These are phyloP conservation scores for Talaromyces proteolyticus DNA, from an alignment of 495 filamentous ascomycete species.

Conservation along the genomic window DNA sequence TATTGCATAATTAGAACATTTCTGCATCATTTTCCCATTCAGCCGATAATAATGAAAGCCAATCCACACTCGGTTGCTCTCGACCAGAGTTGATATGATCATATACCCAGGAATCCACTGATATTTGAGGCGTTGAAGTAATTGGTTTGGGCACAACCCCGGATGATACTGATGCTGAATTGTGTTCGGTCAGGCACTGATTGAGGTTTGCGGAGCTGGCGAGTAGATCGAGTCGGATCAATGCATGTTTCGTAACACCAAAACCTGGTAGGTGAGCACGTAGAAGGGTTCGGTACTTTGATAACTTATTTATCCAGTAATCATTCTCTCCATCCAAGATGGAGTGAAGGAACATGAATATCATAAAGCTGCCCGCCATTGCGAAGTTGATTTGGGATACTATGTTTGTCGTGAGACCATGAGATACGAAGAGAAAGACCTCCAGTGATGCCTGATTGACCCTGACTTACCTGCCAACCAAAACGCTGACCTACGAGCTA, in stretches of 20 bases:
- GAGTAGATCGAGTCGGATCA: constrained; percentile 3
- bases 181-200: constrained; percentile 3
- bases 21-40: constrained; percentile 1
- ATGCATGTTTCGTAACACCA: constrained; percentile 3
- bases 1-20: neutral
- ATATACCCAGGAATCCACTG: constrained; percentile 2
- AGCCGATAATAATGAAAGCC: constrained; percentile 2
- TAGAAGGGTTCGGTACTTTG: constrained; percentile 2
- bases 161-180: constrained; percentile 1
- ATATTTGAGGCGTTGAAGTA: constrained; percentile 3
- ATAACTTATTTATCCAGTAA: constrained; percentile 2
- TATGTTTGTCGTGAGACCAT: constrained; percentile 1
- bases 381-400: constrained; percentile 4
- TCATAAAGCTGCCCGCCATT: constrained; percentile 4
- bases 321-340: constrained; percentile 1
- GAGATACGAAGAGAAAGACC: neutral
- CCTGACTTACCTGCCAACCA: constrained; percentile 4
- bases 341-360: constrained; percentile 3
- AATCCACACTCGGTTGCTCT: constrained; percentile 1
- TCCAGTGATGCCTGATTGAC: too few relatives aligned
- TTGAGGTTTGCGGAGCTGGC: neutral
- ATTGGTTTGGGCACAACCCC: constrained; percentile 1
- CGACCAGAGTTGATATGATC: constrained; percentile 2
- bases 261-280: constrained; percentile 4
- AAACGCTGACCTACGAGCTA: constrained; percentile 5